Conservation (phyloP, 2,329 filamentous ascomycete species). For the Fusarium poae region DNA sequence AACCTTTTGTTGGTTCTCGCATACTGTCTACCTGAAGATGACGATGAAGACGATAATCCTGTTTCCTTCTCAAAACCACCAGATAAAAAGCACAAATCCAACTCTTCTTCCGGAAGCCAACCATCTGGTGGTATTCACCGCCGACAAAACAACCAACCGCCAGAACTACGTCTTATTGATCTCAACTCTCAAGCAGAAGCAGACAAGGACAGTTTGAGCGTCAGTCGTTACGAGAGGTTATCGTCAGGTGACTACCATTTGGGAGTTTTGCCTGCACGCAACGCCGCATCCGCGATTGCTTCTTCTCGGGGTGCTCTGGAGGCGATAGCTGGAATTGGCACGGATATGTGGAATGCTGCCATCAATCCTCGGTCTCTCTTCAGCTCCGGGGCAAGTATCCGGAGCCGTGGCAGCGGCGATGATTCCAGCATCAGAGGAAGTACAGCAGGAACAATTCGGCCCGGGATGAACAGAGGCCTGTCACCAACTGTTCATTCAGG, state of each 20-base stretch:
- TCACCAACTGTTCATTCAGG: slow-evolving; percentile 63
- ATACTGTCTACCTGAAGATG: slow-evolving; percentile 83
- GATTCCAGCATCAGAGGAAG: slow-evolving; percentile 65
- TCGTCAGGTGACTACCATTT: slow-evolving; percentile 94
- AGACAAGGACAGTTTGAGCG: slow-evolving; percentile 85
- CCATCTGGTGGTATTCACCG: slow-evolving; percentile 75
- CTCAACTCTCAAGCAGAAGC: slow-evolving; percentile 87
- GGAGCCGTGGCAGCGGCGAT: slow-evolving; percentile 71
- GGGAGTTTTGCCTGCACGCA: slow-evolving; percentile 80
- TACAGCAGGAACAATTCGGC: slow-evolving; percentile 50
- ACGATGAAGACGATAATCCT: slow-evolving; percentile 57
- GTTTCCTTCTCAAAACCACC: slow-evolving; percentile 37
- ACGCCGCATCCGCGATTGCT: slow-evolving; percentile 72
- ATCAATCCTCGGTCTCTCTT: slow-evolving; percentile 90
- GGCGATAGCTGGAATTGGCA: slow-evolving; percentile 76
- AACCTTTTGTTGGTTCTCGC: slow-evolving; percentile 91
- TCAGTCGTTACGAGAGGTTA: slow-evolving; percentile 88
- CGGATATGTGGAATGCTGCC: slow-evolving; percentile 90
- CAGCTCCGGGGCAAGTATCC: slow-evolving; percentile 84
- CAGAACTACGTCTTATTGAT: slow-evolving; percentile 92
- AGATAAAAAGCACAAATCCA: slow-evolving; percentile 57
- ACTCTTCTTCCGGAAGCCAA: slow-evolving; percentile 64
- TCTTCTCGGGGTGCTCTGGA: slow-evolving; percentile 81
- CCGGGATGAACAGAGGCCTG: slow-evolving; percentile 44
- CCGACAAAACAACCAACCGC: slow-evolving; percentile 83